A percentile compares a stretch with the other conserved stretches of the same genome.
Conservation (phyloP, 202 grass and related monocot species). For the Panicum virgatum region DNA sequence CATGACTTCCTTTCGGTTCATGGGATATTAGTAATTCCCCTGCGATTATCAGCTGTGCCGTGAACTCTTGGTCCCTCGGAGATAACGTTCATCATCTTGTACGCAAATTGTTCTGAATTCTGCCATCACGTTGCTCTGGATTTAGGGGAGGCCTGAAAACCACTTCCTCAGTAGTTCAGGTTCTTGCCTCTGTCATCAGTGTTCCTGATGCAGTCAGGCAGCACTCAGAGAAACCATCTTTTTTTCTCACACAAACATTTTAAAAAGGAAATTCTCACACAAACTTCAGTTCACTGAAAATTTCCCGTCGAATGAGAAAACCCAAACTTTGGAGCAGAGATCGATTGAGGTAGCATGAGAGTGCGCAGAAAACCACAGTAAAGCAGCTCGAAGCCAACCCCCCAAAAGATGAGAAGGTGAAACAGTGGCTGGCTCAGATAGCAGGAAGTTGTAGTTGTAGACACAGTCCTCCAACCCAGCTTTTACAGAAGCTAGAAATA, state of each 20-base stretch:
- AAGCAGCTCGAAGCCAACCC: constrained; percentile 21
- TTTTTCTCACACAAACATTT: background rate
- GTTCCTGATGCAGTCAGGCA: background rate
- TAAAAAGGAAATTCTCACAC: too few species aligned
- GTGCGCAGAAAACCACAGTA: constrained; percentile 25
- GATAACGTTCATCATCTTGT: background rate
- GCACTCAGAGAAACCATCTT: background rate
- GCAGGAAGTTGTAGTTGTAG: too few species aligned
- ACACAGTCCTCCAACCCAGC: too few species aligned
- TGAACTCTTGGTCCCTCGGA: background rate
- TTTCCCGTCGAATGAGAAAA: background rate
- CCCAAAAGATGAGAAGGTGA: constrained; percentile 13
- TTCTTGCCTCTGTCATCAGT: background rate
- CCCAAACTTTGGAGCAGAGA: background rate
- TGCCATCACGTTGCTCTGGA: background rate
- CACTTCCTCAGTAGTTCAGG: background rate
- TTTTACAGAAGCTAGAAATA: too few species aligned
- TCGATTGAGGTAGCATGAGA: too few species aligned
- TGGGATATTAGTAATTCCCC: background rate
- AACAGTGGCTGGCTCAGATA: too few species aligned
- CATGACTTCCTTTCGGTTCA: background rate
- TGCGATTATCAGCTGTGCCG: background rate
- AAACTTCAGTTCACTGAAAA: background rate
- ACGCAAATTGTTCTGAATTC: background rate
- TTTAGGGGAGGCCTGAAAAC: background rate